phyloP scores from a whole-genome alignment of 73 alveolate genomes.

The Blepharisma stoltei region DNA sequence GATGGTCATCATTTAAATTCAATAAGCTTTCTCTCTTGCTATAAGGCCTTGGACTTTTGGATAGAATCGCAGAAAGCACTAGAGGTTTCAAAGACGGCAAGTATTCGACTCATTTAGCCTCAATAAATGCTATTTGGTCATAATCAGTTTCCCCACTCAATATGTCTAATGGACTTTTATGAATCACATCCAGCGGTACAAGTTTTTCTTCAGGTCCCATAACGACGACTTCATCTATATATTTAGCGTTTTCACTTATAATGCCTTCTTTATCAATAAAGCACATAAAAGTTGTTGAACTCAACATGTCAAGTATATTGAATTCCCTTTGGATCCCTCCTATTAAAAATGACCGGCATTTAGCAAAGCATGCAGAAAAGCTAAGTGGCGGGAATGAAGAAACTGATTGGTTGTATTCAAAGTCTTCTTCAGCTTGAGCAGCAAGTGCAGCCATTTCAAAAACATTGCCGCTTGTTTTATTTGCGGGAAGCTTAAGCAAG shows the following conservation, averaged over 20 bases:
- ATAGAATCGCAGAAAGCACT: constrained; percentile 20
- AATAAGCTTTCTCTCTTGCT: not conserved
- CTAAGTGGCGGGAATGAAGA: constrained; percentile 10
- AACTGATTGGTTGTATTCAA: constrained; percentile 1
- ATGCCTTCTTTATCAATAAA: constrained; percentile 31
- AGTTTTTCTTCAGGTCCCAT: constrained; percentile 17
- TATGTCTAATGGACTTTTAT: constrained; percentile 16
- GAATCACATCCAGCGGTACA: not conserved
- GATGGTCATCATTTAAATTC: constrained; percentile 20
- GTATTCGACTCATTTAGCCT: not conserved
- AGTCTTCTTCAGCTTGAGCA: constrained; percentile 9
- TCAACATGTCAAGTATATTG: not conserved
- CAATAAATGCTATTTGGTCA: constrained; percentile 21
- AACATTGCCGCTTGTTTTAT: not conserved
- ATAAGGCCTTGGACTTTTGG: not conserved
- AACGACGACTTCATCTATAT: constrained; percentile 28
- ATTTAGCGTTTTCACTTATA: constrained; percentile 26
- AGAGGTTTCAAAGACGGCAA: constrained; percentile 16
- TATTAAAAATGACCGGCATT: constrained; percentile 16
- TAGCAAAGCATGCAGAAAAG: constrained; percentile 10
- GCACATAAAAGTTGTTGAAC: constrained; percentile 4
- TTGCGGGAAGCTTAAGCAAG: not conserved
- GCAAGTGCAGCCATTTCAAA: not conserved
- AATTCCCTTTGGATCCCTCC: constrained; percentile 22
- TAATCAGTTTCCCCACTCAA: not conserved